Evolutionary conservation across 129 eudicot genomes (phyloP), one percentile per base, ranked within the genome.

Genomic region (Artemisia annua): DNA sequence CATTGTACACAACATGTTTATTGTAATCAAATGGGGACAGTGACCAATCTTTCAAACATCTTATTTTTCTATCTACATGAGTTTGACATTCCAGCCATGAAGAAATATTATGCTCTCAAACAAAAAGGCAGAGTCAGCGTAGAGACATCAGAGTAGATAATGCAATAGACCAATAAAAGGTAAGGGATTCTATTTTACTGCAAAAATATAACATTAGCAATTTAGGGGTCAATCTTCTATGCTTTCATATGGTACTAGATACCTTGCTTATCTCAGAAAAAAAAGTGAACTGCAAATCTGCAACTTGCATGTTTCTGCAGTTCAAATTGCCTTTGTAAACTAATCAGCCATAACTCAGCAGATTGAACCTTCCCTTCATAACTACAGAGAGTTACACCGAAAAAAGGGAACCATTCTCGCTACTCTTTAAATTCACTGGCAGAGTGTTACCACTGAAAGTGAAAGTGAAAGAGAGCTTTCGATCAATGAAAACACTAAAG

Each of bases 401-500:
- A 56, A 30, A 24, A n/a, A 53, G 3, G 35, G 14, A 30, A 9
- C 17, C 63, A 11, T 5, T 52, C 44, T 20, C 54, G 5, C 26
- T 14, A 51, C 28, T 55, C 24, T 55, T 55, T 11, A 15, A 15
- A 20, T 26, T 28, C 66, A 35, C 11, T 12, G 10, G 10, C 15
- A 32, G 65, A 57, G 35, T 30, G 35, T 30, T 30, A 30, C 35
- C 4, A 30, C 35, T 3, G 35, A 30, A 30, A 24, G 11, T 3
- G 35, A 30, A 30, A 24, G 11, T 48, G 28, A 48, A 39, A 6
- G 35, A 46, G 15, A 75, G 30, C 17, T 48, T 28, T 58, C 61
- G 59, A 48, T 46, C 52, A 30, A 58, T 5, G 61, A 46, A 26
- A 54, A 57, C 75, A 50, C 52, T 48, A 17, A 49, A 59, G 17